Base-by-base conservation (phyloP, 1,284 basidiomycete genomes). In the Pascua guehoae region DNA sequence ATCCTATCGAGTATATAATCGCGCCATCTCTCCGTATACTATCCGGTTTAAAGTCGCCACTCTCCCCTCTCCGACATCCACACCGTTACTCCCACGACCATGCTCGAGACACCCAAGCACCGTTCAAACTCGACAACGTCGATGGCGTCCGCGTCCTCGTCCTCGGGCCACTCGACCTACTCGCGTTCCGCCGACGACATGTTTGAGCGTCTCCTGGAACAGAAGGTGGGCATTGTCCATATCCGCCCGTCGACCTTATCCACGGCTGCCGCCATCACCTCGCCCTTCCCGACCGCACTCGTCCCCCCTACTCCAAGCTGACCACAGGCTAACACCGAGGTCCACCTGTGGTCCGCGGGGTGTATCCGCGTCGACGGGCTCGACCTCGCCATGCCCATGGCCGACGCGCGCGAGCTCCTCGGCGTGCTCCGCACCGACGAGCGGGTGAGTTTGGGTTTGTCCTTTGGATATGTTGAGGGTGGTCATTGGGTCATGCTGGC, bases 331-430 rank as follows among this genome's bases (percentile, higher is more conserved):
- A 11, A 61, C 43, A 49, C 67, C n/a, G 61, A 58, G 9, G 54
- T 73, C 54, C 61, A 71, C 51, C 64, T 74, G 49, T 74, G 73
- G 72, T 73, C 71, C 32, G 72, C 65, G 14, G 71, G 66, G 11
- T 73, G 70, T 50, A 57, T 71, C 55, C 67, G 69, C 43, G 53
- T 73, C 47, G 60, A 67, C 49, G 63, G 62, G 2, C 64, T 60
- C 41, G 70, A 75, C 55, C 57, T 72, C 16, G 68, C 68, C 12
- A 41, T 72, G 16, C 58, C 65, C 5, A 43, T 66, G 5, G 47
- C 51, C 8, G 67, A 70, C 12, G 64, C 67, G 4, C 46, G 55
- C n/a, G 67, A 71, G 37, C 64, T 75, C 41, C 50, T 71, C 38
- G 12, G 57, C 9, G 61, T 61, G 1, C 58, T 75, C 43, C 58